A percentile compares a stretch with the other conserved stretches of the same genome.
These are phyloP conservation scores for Zygoascus sp. DNA, from an alignment of 1,139 yeast genomes.

Conservation along the genomic window DNA sequence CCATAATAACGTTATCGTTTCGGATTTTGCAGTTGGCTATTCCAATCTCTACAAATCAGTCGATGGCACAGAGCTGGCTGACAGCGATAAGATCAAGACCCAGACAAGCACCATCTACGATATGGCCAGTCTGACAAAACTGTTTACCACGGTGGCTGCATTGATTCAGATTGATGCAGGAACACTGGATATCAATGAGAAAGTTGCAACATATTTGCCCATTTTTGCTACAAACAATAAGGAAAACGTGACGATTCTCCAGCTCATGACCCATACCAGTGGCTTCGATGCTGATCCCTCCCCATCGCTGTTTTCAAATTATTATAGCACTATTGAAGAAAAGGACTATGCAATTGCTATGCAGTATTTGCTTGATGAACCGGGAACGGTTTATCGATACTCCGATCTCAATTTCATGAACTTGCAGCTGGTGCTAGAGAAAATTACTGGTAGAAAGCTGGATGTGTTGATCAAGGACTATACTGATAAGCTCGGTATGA, in stretches of 20 bases:
- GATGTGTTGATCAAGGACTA: slow-evolving; percentile 14
- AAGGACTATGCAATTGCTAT: slow-evolving; percentile 14
- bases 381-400: slow-evolving; percentile 18
- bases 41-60: slow-evolving; percentile 15
- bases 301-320: slow-evolving; percentile 13
- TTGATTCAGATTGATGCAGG: slow-evolving; percentile 16
- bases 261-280: slow-evolving; percentile 21
- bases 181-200: slow-evolving; percentile 12
- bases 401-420: slow-evolving; percentile 19
- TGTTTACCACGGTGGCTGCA: slow-evolving; percentile 21
- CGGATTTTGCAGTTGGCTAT: slow-evolving; percentile 16
- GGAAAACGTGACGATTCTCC: slow-evolving; percentile 16
- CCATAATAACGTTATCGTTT: slow-evolving; percentile 13
- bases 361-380: slow-evolving; percentile 14
- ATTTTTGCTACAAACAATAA: slow-evolving; percentile 16
- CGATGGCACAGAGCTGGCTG: slow-evolving; percentile 13
- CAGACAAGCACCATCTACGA: slow-evolving; percentile 15
- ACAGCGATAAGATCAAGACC: slow-evolving; percentile 11
- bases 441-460: slow-evolving; percentile 13
- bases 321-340: slow-evolving; percentile 1
- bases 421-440: slow-evolving; percentile 18
- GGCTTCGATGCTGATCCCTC: slow-evolving; percentile 21
- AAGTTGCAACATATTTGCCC: slow-evolving; percentile 15
- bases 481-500: slow-evolving; percentile 18
- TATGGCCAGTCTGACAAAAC: slow-evolving; percentile 18